Conservation (phyloP, 352 stramenopile genomes). For the Ophiocytium majus region DNA sequence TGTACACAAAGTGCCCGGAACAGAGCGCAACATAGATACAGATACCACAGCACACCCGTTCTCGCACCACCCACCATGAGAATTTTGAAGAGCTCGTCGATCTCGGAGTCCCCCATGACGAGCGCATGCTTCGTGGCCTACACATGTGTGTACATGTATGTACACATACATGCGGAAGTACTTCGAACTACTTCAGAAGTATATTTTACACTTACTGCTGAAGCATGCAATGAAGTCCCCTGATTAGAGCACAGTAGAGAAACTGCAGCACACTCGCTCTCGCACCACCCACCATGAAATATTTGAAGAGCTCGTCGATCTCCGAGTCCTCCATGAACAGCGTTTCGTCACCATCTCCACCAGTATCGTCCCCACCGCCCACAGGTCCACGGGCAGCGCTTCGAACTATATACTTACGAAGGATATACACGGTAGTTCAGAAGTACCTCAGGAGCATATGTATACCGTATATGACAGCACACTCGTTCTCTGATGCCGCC, state of each 20-base stretch:
- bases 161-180: too few species aligned
- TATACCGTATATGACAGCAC: too few species aligned
- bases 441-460: constrained; percentile 95
- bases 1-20: too few species aligned
- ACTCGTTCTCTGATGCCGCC: too few species aligned
- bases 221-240: too few species aligned
- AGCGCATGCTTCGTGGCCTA: constrained; percentile 77
- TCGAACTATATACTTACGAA: too few species aligned
- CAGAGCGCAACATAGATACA: too few species aligned
- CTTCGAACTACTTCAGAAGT: too few species aligned
- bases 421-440: constrained; percentile 85
- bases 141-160: too few species aligned
- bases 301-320: constrained; percentile 98
- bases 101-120: constrained; percentile 91
- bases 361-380: constrained; percentile 78
- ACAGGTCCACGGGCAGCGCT: constrained; percentile 76
- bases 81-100: constrained; percentile 98
- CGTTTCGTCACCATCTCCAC: constrained; percentile 79
- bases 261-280: too few species aligned
- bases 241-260: background rate
- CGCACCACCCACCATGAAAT: constrained; percentile 81
- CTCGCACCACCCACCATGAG: constrained; percentile 76
- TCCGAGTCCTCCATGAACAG: constrained; percentile 90
- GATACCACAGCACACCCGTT: too few species aligned
- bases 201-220: too few species aligned